Base-by-base conservation (phyloP, 2,329 filamentous ascomycete species). In the Seiridium cupressi region DNA sequence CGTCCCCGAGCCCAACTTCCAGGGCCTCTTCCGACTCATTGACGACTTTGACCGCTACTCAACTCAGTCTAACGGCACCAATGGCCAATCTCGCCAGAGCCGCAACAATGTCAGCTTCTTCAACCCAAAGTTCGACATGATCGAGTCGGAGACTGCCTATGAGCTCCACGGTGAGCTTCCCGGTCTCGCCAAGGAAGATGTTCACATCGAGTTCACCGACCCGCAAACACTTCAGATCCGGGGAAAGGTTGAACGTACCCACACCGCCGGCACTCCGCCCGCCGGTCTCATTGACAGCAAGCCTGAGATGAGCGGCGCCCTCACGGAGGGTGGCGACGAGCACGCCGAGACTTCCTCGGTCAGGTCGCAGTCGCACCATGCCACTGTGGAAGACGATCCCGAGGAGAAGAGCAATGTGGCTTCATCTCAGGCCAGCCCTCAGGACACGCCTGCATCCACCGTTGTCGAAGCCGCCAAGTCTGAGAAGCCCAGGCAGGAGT, bases 111-210 rank as follows among this genome's bases (percentile, higher is more conserved):
- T 82, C 53, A 80, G 79, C 51, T 79, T 84, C 70, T 93, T 92
- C 83, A 83, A 85, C 60, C 91, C 91, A 58, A 89, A 87, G 75
- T 94, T 94, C 70, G 91, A 94, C 69, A 82, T 93, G 63, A 88
- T 85, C 72, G 91, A 95, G 78, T 84, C 83, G 10, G 82, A 83
- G 62, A 76, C 85, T 5, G 73, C 79, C 64, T 94, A 92, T 71
- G 88, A 94, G 75, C 87, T 94, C 26, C 86, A 93, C 68, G 91
- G 91, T 68, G 91, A 94, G 75, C 85, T 94, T 5, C 88, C 91
- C 0, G 91, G 91, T 59, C 80, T 93, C 67, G 84, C 84, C 63
- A 90, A 91, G 77, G 86, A 91, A 67, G 81, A 93, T 69, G 79
- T 95, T 69, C 79, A 83, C 71, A 90, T 94, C 71, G 90, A 94